Conservation (phyloP, 257 asterid genomes). For the Jacaranda mimosifolia region DNA sequence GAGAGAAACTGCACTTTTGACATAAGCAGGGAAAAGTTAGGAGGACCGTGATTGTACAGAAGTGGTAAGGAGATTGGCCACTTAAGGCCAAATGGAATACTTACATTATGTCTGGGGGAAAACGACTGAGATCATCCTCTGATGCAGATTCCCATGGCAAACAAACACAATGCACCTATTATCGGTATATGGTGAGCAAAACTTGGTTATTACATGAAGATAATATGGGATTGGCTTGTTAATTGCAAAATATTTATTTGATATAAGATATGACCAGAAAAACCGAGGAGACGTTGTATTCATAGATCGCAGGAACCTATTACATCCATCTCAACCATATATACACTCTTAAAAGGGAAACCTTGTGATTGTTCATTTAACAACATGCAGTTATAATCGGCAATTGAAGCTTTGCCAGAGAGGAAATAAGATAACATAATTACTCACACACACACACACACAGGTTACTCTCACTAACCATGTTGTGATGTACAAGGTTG, state of each 20-base stretch:
- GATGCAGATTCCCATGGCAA: slow-evolving; percentile 89
- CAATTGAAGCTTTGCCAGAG: neutral
- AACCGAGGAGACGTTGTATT: neutral
- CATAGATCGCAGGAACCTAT: neutral
- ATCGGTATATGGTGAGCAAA: slow-evolving; percentile 38
- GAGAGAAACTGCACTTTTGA: neutral
- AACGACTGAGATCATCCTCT: slow-evolving; percentile 58
- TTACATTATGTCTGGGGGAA: slow-evolving; percentile 78
- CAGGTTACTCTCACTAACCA: slow-evolving; percentile 46
- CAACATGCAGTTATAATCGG: neutral
- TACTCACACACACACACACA: slow-evolving; percentile 1
- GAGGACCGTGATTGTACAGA: too few species aligned
- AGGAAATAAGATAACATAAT: slow-evolving; percentile 16
- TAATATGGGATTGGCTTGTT: neutral
- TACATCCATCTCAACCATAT: neutral
- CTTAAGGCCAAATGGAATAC: slow-evolving; percentile 19
- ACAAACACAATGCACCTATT: slow-evolving; percentile 70
- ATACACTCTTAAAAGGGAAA: too few species aligned
- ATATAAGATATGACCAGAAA: neutral
- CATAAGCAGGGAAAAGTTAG: too few species aligned
- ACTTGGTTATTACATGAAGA: neutral
- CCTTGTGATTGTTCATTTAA: too few species aligned
- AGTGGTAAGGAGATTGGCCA: too few species aligned
- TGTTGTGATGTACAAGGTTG: slow-evolving; percentile 27
- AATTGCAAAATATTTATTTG: neutral